phyloP scores from a whole-genome alignment of 2,329 filamentous ascomycete species.

The Fusarium sp. region DNA sequence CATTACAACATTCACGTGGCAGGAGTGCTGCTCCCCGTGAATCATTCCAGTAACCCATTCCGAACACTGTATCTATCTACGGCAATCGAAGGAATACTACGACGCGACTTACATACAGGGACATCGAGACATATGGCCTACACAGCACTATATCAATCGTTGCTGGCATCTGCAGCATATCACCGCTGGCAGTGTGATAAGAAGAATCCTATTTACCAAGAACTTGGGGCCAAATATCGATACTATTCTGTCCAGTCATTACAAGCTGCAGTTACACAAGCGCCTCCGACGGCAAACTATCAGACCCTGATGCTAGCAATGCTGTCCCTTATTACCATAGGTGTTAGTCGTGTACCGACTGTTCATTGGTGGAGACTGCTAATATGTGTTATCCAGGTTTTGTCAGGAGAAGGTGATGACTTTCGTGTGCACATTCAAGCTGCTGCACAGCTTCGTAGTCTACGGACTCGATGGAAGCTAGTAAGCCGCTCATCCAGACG shows the following conservation, averaged over 20 bases:
- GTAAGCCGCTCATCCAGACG: not conserved
- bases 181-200: not conserved
- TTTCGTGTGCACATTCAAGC: conserved; percentile 1
- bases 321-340: not conserved
- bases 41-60: not conserved
- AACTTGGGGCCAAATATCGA: not conserved
- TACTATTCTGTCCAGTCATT: not conserved
- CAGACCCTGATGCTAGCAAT: not conserved
- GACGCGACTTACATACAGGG: not conserved
- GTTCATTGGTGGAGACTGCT: not conserved
- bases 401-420: not conserved
- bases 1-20: conserved; percentile 1
- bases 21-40: not conserved
- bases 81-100: not conserved
- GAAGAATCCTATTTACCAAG: not conserved
- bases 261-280: not conserved
- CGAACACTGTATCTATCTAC: not conserved
- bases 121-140: not conserved
- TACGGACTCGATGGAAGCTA: not conserved
- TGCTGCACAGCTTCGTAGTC: not conserved
- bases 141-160: not conserved
- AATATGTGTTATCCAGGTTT: not conserved
- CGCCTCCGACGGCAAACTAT: not conserved
- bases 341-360: not conserved
- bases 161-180: not conserved